Percentiles rank a stretch among this genome's conserved stretches.
Evolutionary conservation across 176 grass and related monocot genomes (phyloP).

Genomic region (Cenchrus fungigraminus): DNA sequence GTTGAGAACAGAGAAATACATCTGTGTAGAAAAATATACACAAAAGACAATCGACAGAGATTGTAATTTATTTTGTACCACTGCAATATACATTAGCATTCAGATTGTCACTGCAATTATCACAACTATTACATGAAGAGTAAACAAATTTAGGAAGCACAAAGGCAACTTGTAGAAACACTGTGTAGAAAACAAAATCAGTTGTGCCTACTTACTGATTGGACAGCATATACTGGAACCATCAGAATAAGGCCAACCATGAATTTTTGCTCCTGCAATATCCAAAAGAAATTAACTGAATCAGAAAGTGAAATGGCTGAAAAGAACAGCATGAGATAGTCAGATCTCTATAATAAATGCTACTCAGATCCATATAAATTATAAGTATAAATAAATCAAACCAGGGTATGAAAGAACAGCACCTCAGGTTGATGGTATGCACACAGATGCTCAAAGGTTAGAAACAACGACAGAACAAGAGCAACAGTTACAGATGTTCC

Average conservation of each 20-base stretch:
- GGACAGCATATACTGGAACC: slow-evolving; percentile 97
- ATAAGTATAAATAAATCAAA: slow-evolving; percentile 33
- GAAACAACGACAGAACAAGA: slow-evolving; percentile 76
- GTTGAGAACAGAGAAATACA: neutral
- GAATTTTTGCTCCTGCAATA: slow-evolving; percentile 96
- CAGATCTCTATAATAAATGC: slow-evolving; percentile 15
- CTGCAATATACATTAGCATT: neutral
- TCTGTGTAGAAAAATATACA: neutral
- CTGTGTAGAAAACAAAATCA: slow-evolving; percentile 18
- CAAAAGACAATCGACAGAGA: slow-evolving; percentile 23
- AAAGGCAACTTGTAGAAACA: slow-evolving; percentile 23
- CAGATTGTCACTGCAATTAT: slow-evolving; percentile 30
- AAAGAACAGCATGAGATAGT: neutral
- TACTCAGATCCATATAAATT: neutral
- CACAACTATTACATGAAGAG: slow-evolving; percentile 6
- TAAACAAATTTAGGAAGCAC: slow-evolving; percentile 12
- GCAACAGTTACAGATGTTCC: slow-evolving; percentile 69
- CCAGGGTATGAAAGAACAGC: slow-evolving; percentile 38
- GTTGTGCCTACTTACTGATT: slow-evolving; percentile 74
- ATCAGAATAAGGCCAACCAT: slow-evolving; percentile 97
- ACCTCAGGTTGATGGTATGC: slow-evolving; percentile 97
- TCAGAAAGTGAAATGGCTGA: slow-evolving; percentile 11
- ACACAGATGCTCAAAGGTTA: slow-evolving; percentile 87
- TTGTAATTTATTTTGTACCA: neutral
- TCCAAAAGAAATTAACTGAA: slow-evolving; percentile 32